phyloP scores from a whole-genome alignment of 73 alveolate species.

The Paraurostyla sp. region DNA sequence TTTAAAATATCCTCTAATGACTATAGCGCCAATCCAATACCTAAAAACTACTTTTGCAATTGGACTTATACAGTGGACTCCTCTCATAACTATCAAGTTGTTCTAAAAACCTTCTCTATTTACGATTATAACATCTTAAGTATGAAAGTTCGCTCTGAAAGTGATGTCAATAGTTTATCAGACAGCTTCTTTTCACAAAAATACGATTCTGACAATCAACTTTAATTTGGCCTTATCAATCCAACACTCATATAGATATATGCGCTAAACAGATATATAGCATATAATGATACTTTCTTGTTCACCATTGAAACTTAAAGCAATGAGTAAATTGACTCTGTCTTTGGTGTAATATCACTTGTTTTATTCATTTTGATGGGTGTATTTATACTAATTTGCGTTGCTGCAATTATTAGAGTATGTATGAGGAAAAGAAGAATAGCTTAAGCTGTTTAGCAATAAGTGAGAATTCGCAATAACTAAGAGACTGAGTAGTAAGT shows the following conservation, averaged over 20 bases:
- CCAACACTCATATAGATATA: neutral
- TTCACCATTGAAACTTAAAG: slow-evolving; percentile 2
- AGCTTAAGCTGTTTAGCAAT: neutral
- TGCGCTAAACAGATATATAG: neutral
- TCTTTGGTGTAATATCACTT: slow-evolving; percentile 28
- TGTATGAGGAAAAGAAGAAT: slow-evolving; percentile 27
- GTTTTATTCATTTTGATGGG: slow-evolving; percentile 22
- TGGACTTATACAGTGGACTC: slow-evolving; percentile 7
- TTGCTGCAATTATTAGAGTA: slow-evolving; percentile 26
- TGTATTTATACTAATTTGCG: slow-evolving; percentile 20
- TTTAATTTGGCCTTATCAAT: neutral
- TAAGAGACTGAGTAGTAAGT: neutral
- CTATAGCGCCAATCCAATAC: too few relatives aligned
- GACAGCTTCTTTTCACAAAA: neutral
- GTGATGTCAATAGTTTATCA: neutral
- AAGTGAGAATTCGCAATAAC: neutral
- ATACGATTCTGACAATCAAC: neutral
- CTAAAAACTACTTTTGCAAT: slow-evolving; percentile 24
- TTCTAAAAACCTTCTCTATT: neutral
- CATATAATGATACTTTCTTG: neutral
- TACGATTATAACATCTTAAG: neutral
- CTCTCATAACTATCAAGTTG: neutral
- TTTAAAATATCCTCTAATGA: too few relatives aligned
- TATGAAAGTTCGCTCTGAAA: neutral
- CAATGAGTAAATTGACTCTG: neutral